A percentile compares a stretch with the other conserved stretches of the same genome.
Evolutionary conservation across 2,329 filamentous ascomycete species (phyloP).

Genomic region (Pestalotiopsis sp.): DNA sequence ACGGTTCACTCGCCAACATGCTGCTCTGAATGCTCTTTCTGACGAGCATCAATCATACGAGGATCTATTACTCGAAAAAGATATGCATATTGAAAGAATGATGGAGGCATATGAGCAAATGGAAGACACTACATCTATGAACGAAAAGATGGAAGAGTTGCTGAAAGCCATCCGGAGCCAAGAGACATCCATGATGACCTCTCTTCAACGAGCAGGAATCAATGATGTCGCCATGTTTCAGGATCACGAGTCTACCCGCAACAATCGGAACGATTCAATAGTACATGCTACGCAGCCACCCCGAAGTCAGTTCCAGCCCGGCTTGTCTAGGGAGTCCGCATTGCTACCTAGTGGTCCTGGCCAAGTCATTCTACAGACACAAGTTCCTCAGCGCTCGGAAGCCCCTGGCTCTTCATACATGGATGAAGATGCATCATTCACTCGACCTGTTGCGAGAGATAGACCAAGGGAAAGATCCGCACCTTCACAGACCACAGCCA

Average conservation of each 20-base stretch:
- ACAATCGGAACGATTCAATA: slow-evolving; percentile 32
- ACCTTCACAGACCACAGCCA: neutral
- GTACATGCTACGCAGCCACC: slow-evolving; percentile 49
- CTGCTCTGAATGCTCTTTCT: slow-evolving; percentile 43
- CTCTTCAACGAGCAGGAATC: slow-evolving; percentile 48
- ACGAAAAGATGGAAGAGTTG: slow-evolving; percentile 52
- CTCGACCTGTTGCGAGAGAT: slow-evolving; percentile 17
- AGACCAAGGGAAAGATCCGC: slow-evolving; percentile 2
- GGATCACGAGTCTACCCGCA: slow-evolving; percentile 22
- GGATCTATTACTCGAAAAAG: slow-evolving; percentile 44
- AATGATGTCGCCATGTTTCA: slow-evolving; percentile 43
- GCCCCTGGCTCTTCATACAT: slow-evolving; percentile 12
- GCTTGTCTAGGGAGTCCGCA: slow-evolving; percentile 36
- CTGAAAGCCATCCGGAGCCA: slow-evolving; percentile 46
- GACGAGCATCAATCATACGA: slow-evolving; percentile 46
- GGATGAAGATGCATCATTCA: slow-evolving; percentile 22
- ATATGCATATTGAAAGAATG: slow-evolving; percentile 50
- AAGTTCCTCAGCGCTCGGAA: slow-evolving; percentile 36
- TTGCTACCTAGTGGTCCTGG: slow-evolving; percentile 31
- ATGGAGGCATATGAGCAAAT: slow-evolving; percentile 53
- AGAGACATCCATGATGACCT: slow-evolving; percentile 44
- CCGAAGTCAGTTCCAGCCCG: slow-evolving; percentile 28
- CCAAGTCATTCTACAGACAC: slow-evolving; percentile 57
- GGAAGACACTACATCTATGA: slow-evolving; percentile 55
- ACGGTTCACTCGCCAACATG: slow-evolving; percentile 47